Base-by-base conservation (phyloP, 2,329 filamentous ascomycete species). In the Aspergillus fructus region DNA sequence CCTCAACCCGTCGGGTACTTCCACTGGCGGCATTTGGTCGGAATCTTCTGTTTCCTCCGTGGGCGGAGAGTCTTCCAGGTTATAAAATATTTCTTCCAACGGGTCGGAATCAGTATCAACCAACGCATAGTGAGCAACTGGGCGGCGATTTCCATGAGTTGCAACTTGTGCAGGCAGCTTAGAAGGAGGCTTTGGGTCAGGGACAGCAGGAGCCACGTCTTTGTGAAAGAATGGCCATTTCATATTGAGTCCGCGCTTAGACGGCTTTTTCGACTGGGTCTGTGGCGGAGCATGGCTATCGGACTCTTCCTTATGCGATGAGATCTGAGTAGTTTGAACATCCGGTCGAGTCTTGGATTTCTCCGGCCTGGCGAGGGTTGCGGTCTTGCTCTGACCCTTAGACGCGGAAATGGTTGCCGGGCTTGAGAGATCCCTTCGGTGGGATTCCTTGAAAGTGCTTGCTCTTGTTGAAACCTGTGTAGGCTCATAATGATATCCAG, bases 201-300 rank as follows among this genome's bases (percentile, higher is more conserved):
- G 71, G 57, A 60, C 61, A 51, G 56, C 64, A 39, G 61, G 67
- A 58, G 60, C 61, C 46, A 69, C 68, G 42, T 67, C 74, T 67
- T 72, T 76, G 53, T 85, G 83, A 58, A 87, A 85, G 61, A 87
- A 84, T 62, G 84, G 86, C 83, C 83, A 86, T 60, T 71, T 56
- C 15, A 64, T 50, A 55, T 69, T 78, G 79, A 59, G 73, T 72
- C 21, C 73, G 64, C 66, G 68, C 45, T 62, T 65, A 17, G 68
- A 67, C 17, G 65, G 55, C 30, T 65, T 71, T 37, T 64, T 68
- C 53, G 53, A 52, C 7, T 46, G 46, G 5, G 13, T 30, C 27
- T 57, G 53, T 9, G 41, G 27, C 33, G 60, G 45, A 11, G 19
- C n/a, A 41, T 24, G 39, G 23, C 9, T n/a, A 19, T 43, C 41